Evolutionary conservation across 2,329 filamentous ascomycete species (phyloP).

Genomic region (Capronia coronata): DNA sequence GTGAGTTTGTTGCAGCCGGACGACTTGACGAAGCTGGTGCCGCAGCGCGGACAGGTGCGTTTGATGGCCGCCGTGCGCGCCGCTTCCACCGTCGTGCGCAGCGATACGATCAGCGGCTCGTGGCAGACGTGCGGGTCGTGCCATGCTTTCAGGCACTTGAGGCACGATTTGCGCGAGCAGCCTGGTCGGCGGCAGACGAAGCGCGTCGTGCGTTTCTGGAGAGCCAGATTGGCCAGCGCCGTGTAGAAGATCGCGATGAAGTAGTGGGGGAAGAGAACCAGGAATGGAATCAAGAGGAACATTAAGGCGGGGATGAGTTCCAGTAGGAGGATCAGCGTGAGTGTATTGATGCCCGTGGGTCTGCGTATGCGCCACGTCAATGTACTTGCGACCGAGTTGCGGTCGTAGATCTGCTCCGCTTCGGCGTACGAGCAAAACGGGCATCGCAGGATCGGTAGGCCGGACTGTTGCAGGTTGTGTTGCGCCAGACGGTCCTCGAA

Average conservation of each 20-base stretch:
- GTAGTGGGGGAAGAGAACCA: slow-evolving; percentile 47
- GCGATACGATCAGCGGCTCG: slow-evolving; percentile 70
- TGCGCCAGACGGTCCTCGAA: slow-evolving; percentile 74
- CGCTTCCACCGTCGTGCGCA: slow-evolving; percentile 84
- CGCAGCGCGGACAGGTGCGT: slow-evolving; percentile 86
- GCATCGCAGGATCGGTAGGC: slow-evolving; percentile 71
- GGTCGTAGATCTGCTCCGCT: slow-evolving; percentile 68
- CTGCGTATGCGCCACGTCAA: slow-evolving; percentile 53
- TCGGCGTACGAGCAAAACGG: slow-evolving; percentile 91
- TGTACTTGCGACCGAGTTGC: slow-evolving; percentile 40
- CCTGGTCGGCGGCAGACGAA: slow-evolving; percentile 68
- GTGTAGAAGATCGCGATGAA: slow-evolving; percentile 47
- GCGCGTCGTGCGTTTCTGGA: slow-evolving; percentile 63
- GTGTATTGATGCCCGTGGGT: slow-evolving; percentile 50
- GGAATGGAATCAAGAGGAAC: slow-evolving; percentile 49
- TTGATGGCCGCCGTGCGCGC: slow-evolving; percentile 93
- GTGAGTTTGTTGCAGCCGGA: slow-evolving; percentile 95
- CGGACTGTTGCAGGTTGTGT: slow-evolving; percentile 66
- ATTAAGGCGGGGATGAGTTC: slow-evolving; percentile 47
- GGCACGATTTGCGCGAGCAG: slow-evolving; percentile 68
- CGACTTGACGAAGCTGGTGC: slow-evolving; percentile 85
- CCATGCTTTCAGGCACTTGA: slow-evolving; percentile 77
- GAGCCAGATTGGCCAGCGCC: slow-evolving; percentile 61
- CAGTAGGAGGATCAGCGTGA: slow-evolving; percentile 39
- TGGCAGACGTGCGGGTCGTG: slow-evolving; percentile 83